Percentiles rank a stretch among this genome's conserved stretches.
These are phyloP conservation scores for Priceomyces fermenticarens DNA, from an alignment of 805 yeast species.

Conservation along the genomic window DNA sequence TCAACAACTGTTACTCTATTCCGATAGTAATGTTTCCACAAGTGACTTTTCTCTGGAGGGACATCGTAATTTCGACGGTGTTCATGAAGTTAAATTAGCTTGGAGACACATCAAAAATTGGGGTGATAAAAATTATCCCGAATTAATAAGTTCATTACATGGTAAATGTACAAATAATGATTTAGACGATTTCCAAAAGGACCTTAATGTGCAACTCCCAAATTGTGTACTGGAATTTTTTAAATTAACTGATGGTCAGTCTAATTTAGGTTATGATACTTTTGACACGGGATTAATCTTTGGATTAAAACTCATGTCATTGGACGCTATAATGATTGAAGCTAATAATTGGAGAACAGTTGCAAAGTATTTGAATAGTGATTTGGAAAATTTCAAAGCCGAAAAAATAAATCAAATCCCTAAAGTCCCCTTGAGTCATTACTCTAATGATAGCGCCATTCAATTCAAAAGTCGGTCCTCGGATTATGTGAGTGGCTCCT, in stretches of 20 bases:
- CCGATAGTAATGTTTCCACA: conserved; percentile 26
- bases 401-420: conserved; percentile 17
- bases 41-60: conserved; percentile 19
- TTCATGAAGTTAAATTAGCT: conserved; percentile 70
- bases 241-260: conserved; percentile 87
- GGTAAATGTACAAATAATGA: conserved; percentile 80
- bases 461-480: conserved; percentile 10
- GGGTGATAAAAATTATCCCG: conserved; percentile 77
- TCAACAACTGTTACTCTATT: conserved; percentile 26
- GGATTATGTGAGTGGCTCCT: conserved; percentile 13
- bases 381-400: conserved; percentile 19
- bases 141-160: conserved; percentile 72
- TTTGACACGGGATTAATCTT: conserved; percentile 70
- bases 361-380: conserved; percentile 38
- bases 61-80: conserved; percentile 52
- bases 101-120: conserved; percentile 90
- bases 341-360: conserved; percentile 84
- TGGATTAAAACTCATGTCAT: conserved; percentile 74
- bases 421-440: conserved; percentile 19
- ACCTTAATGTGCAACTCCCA: conserved; percentile 72
- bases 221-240: conserved; percentile 77
- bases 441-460: conserved; percentile 5
- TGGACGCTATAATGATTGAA: conserved; percentile 78
- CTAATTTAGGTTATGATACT: conserved; percentile 59
- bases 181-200: conserved; percentile 78